Percentiles rank a stretch among this genome's conserved stretches.
These are phyloP conservation scores for Funneliformis mosseae DNA, from an alignment of 192 early-diverging fungal species.

Conservation along the genomic window DNA sequence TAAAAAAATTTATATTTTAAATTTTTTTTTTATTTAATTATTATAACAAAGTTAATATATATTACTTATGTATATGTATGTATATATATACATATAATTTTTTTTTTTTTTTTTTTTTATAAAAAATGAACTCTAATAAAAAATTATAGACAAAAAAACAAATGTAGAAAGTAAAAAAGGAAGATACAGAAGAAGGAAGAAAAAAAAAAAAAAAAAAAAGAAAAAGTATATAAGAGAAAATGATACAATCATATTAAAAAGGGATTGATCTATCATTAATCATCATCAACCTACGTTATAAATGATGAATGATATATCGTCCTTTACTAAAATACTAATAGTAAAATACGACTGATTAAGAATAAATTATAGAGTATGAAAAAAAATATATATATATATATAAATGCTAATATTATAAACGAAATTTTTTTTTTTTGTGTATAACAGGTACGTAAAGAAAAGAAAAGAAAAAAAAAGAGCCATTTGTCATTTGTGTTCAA, in stretches of 20 bases:
- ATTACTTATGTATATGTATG: too few relatives aligned
- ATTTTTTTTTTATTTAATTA: too few relatives aligned
- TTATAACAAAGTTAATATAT: too few relatives aligned
- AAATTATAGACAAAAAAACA: background rate
- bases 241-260: background rate
- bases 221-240: background rate
- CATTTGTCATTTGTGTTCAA: background rate
- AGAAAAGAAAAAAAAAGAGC: background rate
- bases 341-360: background rate
- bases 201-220: background rate
- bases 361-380: background rate
- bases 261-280: background rate
- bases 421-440: background rate
- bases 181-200: background rate
- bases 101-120: too few relatives aligned
- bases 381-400: too few relatives aligned
- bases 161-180: background rate
- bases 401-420: background rate
- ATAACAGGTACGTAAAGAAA: background rate
- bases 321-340: too few relatives aligned
- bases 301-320: background rate
- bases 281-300: too few relatives aligned
- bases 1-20: too few relatives aligned
- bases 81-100: too few relatives aligned
- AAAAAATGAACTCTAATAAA: background rate